These are phyloP conservation scores for Apophysomyces ossiformis DNA, from an alignment of 371 early-diverging fungal genomes.

Conservation along the genomic window DNA sequence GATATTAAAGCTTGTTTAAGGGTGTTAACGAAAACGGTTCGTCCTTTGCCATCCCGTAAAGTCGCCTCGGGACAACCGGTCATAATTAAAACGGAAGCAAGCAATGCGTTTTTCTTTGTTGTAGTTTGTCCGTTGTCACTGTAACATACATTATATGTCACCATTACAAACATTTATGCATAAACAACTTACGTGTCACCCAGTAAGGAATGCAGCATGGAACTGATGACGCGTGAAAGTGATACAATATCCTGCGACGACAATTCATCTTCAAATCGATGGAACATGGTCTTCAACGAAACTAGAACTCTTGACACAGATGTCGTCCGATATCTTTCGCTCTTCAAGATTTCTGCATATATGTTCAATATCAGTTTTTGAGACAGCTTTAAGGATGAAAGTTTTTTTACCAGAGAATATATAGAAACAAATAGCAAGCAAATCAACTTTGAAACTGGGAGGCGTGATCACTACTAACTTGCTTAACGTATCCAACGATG, in stretches of 20 bases:
- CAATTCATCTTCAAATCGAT: conserved; percentile 36
- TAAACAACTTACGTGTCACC: conserved; percentile 13
- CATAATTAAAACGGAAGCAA: conserved; percentile 46
- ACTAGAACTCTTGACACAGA: conserved; percentile 50
- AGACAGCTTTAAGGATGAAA: neutral
- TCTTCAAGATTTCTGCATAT: conserved; percentile 31
- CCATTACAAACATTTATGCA: conserved; percentile 1
- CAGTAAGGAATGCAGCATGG: conserved; percentile 39
- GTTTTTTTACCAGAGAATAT: conserved; percentile 37
- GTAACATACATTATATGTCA: neutral
- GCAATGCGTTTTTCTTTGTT: conserved; percentile 41
- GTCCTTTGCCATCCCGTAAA: conserved; percentile 27
- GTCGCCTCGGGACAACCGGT: conserved; percentile 50
- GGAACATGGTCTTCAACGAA: conserved; percentile 46
- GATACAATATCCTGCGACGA: conserved; percentile 24
- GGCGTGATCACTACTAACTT: conserved; percentile 47
- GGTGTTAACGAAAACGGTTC: conserved; percentile 27
- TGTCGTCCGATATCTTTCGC: conserved; percentile 31
- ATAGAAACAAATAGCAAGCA: conserved; percentile 48
- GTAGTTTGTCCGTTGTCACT: conserved; percentile 15
- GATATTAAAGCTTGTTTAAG: conserved; percentile 34
- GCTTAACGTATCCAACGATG: conserved; percentile 50
- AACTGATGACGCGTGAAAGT: conserved; percentile 38
- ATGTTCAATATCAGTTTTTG: neutral
- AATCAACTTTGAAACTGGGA: conserved; percentile 44